Percentiles rank a stretch among this genome's conserved stretches.
These are phyloP conservation scores for Nemania sp. DNA, from an alignment of 2,329 filamentous ascomycete species.

Conservation along the genomic window DNA sequence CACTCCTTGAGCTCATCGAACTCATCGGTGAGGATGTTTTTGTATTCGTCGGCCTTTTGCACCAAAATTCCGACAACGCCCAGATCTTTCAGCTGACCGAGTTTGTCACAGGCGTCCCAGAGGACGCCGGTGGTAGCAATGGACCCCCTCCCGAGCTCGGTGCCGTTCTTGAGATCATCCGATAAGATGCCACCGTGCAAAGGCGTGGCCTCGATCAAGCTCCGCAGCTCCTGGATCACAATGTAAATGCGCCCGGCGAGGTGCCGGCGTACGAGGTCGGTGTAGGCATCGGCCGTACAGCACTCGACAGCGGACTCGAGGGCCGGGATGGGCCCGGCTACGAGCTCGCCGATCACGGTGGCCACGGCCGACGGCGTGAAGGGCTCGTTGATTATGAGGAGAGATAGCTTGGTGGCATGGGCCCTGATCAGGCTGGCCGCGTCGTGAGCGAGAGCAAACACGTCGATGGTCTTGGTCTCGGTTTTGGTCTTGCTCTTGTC, in stretches of 20 bases:
- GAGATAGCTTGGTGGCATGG: slow-evolving; percentile 83
- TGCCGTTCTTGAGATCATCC: slow-evolving; percentile 51
- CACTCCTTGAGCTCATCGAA: slow-evolving; percentile 87
- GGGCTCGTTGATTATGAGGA: slow-evolving; percentile 83
- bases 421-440: slow-evolving; percentile 74
- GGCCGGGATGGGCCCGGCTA: slow-evolving; percentile 71
- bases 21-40: slow-evolving; percentile 77
- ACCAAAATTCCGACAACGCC: slow-evolving; percentile 73
- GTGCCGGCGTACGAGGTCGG: slow-evolving; percentile 64
- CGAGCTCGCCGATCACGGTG: slow-evolving; percentile 72
- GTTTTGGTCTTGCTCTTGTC: not conserved
- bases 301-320: slow-evolving; percentile 72
- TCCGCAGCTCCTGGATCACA: slow-evolving; percentile 64
- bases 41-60: slow-evolving; percentile 72
- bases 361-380: slow-evolving; percentile 78
- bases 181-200: slow-evolving; percentile 58
- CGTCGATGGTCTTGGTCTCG: slow-evolving; percentile 47
- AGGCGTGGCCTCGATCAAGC: slow-evolving; percentile 63
- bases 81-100: slow-evolving; percentile 64
- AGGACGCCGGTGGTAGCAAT: slow-evolving; percentile 73
- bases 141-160: slow-evolving; percentile 52
- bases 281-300: slow-evolving; percentile 64
- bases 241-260: slow-evolving; percentile 61
- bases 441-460: slow-evolving; percentile 71
- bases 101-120: slow-evolving; percentile 80